Base-by-base conservation (phyloP, 805 yeast species). In the Scheffersomyces amazonensis region DNA sequence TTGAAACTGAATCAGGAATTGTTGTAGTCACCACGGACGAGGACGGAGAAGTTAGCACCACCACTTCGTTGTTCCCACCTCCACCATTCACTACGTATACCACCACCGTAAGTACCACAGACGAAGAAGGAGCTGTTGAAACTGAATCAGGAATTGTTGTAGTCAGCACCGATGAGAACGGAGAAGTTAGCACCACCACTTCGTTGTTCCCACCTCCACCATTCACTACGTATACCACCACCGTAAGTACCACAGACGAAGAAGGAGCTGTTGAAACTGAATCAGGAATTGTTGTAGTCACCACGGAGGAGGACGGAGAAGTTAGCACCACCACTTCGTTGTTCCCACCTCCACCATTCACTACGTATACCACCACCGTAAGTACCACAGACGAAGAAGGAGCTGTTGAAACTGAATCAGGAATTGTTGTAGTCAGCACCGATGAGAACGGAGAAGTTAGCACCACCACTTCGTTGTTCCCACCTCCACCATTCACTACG, bases 1-100 rank as follows among this genome's bases (percentile, higher is more conserved):
- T 44, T 25, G 45, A 32, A 20, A 50, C 54, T 16, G 40, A 40
- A 5, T 31, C 43, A 10, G 42, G 52, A n/a, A 47, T 50, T 21
- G 52, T 38, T 9, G 23, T 36, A 22, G 45, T 48, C 8, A 21
- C 23, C 10, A 21, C 23, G 7, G 10, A 21, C 13, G 12, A 13
- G 7, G 13, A 6, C n/a, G 28, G 28, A 9, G 5, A 5, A 9
- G 28, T 24, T 6, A 24, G 7, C 28, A 21, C 28, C 8, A 11
- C 8, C n/a, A 24, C 28, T 13, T 24, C 8, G 5, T 24, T 21
- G 10, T 21, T 21, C 23, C 23, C 23, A 21, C 7, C 23, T 21
- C 23, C 23, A 21, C 23, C 23, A 21, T 21, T 21, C 23, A 21
- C 23, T 21, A 10, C 7, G 7, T 21, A 21, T 21, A 21, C 23